Conservation (phyloP, 441 rosid species). For the Bruguiera hainesii region DNA sequence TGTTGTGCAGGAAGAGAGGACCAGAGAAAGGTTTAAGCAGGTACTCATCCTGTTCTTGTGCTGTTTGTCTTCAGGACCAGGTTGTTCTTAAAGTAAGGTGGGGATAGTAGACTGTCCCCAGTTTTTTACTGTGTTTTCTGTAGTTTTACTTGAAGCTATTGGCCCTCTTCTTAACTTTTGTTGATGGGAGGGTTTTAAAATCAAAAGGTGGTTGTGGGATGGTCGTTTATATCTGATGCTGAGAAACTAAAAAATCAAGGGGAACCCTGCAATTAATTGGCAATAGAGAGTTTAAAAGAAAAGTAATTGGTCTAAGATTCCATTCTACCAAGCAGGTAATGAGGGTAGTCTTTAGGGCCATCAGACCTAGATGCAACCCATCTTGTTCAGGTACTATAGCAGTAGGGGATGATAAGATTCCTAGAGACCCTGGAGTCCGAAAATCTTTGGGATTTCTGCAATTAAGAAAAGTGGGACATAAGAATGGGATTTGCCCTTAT, state of each 20-base stretch:
- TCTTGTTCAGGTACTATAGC: too few relatives aligned
- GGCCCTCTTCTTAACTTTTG: background rate
- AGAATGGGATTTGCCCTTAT: too few relatives aligned
- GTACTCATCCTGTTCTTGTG: constrained; percentile 27
- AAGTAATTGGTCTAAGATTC: too few relatives aligned
- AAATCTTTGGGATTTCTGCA: background rate
- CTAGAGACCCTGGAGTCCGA: background rate
- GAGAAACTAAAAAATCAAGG: background rate
- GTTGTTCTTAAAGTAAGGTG: background rate
- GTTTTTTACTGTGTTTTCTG: background rate
- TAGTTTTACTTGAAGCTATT: background rate
- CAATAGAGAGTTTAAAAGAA: too few relatives aligned
- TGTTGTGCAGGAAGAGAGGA: constrained; percentile 53
- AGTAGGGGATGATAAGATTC: background rate
- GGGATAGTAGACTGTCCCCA: background rate
- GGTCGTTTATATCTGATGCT: constrained; percentile 6
- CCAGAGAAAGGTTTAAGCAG: constrained; percentile 66
- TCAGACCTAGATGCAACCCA: too few relatives aligned
- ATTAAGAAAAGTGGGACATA: background rate
- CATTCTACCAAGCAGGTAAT: too few relatives aligned
- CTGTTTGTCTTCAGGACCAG: background rate
- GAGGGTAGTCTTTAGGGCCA: too few relatives aligned
- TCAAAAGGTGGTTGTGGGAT: background rate
- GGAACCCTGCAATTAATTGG: background rate
- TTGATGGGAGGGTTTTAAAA: too few relatives aligned